Evolutionary conservation across 1,139 yeast genomes (phyloP).

Genomic region (Blastobotrys illinoisensis): DNA sequence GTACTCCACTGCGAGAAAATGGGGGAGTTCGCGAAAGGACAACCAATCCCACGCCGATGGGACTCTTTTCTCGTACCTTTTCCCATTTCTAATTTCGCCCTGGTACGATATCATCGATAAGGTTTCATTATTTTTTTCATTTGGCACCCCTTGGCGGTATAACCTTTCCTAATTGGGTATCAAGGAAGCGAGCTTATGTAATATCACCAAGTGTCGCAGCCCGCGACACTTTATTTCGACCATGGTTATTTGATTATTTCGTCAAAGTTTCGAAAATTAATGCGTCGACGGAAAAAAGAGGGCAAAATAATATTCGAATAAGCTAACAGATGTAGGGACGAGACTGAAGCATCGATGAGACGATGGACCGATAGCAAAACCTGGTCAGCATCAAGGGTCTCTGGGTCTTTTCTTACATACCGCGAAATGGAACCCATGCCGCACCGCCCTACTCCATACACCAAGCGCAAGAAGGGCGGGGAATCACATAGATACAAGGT

Average conservation of each 20-base stretch:
- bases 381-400: constrained; percentile 59
- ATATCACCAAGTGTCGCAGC: background rate
- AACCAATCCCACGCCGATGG: no score
- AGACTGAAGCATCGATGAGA: constrained; percentile 53
- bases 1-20: no score
- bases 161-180: background rate
- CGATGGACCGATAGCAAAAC: constrained; percentile 63
- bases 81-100: no score
- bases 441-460: background rate
- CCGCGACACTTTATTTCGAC: background rate
- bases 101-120: no score
- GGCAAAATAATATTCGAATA: no score
- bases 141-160: background rate
- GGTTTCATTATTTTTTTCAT: no score
- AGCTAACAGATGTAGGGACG: constrained; percentile 33
- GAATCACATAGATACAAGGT: constrained; percentile 32
- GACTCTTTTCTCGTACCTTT: no score
- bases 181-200: background rate
- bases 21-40: no score
- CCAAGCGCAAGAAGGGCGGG: constrained; percentile 4
- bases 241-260: no score
- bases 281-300: no score
- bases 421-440: constrained; percentile 42
- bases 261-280: no score
- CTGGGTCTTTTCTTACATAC: constrained; percentile 51